Evolutionary conservation across 2,329 filamentous ascomycete genomes (phyloP).

Genomic region (Fusarium tuaranense): DNA sequence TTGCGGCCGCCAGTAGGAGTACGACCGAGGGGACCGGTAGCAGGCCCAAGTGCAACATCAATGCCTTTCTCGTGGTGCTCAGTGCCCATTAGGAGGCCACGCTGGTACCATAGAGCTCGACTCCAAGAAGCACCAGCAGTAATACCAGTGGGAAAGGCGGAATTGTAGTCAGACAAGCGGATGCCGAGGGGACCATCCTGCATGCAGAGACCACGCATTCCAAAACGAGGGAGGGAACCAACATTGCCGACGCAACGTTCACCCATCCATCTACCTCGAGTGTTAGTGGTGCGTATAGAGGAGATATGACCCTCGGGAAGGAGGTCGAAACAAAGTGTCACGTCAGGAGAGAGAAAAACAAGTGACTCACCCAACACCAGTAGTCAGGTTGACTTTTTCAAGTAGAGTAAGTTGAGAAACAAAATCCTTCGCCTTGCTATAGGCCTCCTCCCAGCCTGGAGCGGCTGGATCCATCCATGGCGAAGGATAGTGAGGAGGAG

Average conservation of each 20-base stretch:
- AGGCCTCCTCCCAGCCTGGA: slow-evolving; percentile 79
- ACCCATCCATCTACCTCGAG: slow-evolving; percentile 53
- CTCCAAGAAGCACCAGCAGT: slow-evolving; percentile 89
- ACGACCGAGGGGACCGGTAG: slow-evolving; percentile 60
- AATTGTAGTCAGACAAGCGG: slow-evolving; percentile 81
- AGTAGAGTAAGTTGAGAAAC: slow-evolving; percentile 84
- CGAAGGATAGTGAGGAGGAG: slow-evolving; percentile 80
- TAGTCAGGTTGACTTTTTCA: slow-evolving; percentile 96
- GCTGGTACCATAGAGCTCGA: slow-evolving; percentile 70
- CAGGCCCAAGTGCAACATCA: slow-evolving; percentile 73
- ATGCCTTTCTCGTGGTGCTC: slow-evolving; percentile 83
- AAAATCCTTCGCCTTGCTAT: slow-evolving; percentile 80
- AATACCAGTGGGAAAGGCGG: slow-evolving; percentile 82
- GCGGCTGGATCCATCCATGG: slow-evolving; percentile 86
- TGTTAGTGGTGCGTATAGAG: neutral
- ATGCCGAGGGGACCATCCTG: slow-evolving; percentile 89
- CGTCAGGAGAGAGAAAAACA: neutral
- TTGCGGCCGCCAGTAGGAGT: slow-evolving; percentile 62
- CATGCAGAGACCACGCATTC: slow-evolving; percentile 81
- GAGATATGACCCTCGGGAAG: slow-evolving; percentile 39
- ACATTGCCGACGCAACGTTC: slow-evolving; percentile 83
- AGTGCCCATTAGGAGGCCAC: slow-evolving; percentile 60
- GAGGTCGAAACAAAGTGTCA: neutral
- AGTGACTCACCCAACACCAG: slow-evolving; percentile 79
- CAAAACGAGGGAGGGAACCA: slow-evolving; percentile 76